These are phyloP conservation scores for Rhodotorula sp. DNA, from an alignment of 1,284 basidiomycete genomes.

Conservation along the genomic window DNA sequence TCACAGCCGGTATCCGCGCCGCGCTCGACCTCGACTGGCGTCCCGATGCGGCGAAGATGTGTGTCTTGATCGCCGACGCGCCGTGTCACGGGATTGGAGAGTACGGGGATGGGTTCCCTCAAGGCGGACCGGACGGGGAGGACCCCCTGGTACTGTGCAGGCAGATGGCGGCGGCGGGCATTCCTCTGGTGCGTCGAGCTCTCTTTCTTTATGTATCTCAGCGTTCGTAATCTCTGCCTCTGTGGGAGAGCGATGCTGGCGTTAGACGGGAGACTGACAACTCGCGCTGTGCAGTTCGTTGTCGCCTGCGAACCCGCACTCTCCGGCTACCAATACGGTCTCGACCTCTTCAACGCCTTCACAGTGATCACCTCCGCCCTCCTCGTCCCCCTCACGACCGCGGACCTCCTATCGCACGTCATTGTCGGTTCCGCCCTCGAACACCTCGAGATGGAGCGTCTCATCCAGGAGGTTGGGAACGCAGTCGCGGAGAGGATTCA, in stretches of 20 bases:
- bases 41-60: conserved; percentile 81
- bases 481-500: conserved; percentile 90
- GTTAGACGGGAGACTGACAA: neutral
- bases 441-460: conserved; percentile 93
- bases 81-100: conserved; percentile 93
- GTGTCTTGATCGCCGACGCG: conserved; percentile 74
- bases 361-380: conserved; percentile 87
- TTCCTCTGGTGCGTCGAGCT: conserved; percentile 67
- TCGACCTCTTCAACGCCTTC: conserved; percentile 90
- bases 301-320: conserved; percentile 97
- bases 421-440: conserved; percentile 96
- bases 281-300: conserved; percentile 67
- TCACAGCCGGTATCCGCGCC: conserved; percentile 89
- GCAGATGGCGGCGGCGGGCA: conserved; percentile 83
- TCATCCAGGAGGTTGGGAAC: conserved; percentile 87
- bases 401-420: conserved; percentile 91
- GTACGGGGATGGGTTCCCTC: conserved; percentile 70
- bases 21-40: conserved; percentile 86
- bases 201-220: too few species aligned
- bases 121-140: conserved; percentile 55
- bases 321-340: conserved; percentile 48
- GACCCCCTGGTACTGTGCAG: conserved; percentile 87
- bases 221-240: too few species aligned
- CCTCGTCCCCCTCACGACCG: conserved; percentile 91
- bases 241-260: neutral